These are phyloP conservation scores for Chionographis japonica DNA, from an alignment of 106 monocot species.

Conservation along the genomic window DNA sequence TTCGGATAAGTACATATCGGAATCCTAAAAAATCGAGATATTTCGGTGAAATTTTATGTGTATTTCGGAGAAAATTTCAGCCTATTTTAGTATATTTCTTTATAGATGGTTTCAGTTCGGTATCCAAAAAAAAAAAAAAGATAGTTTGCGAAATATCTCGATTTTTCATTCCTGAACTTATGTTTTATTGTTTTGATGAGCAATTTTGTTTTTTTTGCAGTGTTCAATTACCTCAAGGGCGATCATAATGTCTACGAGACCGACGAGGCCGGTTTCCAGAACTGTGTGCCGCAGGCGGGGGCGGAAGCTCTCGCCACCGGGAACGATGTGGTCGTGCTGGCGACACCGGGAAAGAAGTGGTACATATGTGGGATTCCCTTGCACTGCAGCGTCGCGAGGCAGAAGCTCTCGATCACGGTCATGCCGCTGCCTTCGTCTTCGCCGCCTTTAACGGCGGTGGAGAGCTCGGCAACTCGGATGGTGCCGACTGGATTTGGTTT, in stretches of 20 bases:
- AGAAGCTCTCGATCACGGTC: conserved; percentile 17
- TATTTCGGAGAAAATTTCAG: background rate
- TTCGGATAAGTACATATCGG: too few relatives aligned
- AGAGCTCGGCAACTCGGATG: too few relatives aligned
- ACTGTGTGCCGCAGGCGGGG: background rate
- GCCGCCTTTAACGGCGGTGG: background rate
- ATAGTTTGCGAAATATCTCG: background rate
- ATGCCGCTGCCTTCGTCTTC: background rate
- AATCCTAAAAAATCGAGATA: too few relatives aligned
- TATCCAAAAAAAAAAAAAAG: background rate
- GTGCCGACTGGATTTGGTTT: too few relatives aligned
- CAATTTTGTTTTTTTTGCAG: background rate
- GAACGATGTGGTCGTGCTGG: conserved; percentile 10
- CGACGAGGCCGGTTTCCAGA: background rate
- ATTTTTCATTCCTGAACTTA: too few relatives aligned
- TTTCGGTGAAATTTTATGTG: too few relatives aligned
- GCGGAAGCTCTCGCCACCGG: background rate
- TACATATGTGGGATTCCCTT: conserved; percentile 13
- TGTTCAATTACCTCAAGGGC: conserved; percentile 8
- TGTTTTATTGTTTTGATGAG: background rate
- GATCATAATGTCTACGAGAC: conserved; percentile 18
- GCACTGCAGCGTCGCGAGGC: conserved; percentile 6
- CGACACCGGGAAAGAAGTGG: conserved; percentile 20
- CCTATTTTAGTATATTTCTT: background rate
- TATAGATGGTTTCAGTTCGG: too few relatives aligned